Evolutionary conservation across 2,329 filamentous ascomycete genomes (phyloP).

Genomic region (Verticillium longisporum): DNA sequence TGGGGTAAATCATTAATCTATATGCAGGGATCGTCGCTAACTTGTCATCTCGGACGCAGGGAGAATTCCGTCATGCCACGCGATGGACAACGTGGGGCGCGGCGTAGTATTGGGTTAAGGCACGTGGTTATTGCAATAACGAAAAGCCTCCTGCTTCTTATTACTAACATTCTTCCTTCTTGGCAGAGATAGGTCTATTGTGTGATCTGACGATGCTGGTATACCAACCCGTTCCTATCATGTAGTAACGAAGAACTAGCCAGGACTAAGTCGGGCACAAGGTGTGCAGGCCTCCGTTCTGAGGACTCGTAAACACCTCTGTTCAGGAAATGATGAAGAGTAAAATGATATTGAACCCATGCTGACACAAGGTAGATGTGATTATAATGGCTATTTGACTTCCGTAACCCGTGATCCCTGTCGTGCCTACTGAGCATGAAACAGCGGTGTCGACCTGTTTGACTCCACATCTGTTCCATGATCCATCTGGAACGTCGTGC

Average conservation of each 20-base stretch:
- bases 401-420: not conserved
- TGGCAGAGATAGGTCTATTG: no score
- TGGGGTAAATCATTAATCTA: not conserved
- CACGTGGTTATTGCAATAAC: no score
- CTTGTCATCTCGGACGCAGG: not conserved
- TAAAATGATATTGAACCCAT: not conserved
- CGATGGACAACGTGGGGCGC: not conserved
- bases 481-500: conserved; percentile 7
- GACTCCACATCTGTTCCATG: not conserved
- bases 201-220: no score
- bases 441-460: not conserved
- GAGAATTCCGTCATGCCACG: not conserved
- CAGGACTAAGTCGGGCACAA: no score
- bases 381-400: not conserved
- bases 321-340: no score
- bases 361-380: no score
- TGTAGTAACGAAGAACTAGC: no score
- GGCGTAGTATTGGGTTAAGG: not conserved
- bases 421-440: not conserved
- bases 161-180: no score
- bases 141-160: no score
- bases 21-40: not conserved
- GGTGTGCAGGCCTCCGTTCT: no score
- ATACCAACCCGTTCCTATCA: not conserved
- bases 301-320: no score